A percentile compares a stretch with the other conserved stretches of the same genome.
Conservation (phyloP, 2,329 filamentous ascomycete species). For the Leptographium lundbergii region DNA sequence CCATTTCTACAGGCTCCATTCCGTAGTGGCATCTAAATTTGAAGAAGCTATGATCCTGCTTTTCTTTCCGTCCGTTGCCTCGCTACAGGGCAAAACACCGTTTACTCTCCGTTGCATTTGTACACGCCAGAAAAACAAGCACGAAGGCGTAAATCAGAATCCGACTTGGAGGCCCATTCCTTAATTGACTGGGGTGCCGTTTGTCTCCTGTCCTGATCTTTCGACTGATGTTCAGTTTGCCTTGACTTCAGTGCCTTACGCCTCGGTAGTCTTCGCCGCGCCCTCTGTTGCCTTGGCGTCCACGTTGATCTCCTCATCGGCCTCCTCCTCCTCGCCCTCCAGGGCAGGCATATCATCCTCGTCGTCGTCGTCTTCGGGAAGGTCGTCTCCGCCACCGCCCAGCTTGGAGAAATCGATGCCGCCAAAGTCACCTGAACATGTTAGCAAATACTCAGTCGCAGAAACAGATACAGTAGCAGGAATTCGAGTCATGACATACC, state of each 20-base stretch:
- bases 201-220: background rate
- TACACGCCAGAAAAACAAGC: background rate
- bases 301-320: slow-evolving; percentile 22
- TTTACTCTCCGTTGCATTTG: background rate
- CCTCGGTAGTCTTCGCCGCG: background rate
- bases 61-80: background rate
- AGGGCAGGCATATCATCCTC: slow-evolving; percentile 81
- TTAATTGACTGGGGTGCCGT: background rate
- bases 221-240: background rate
- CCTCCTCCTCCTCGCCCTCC: slow-evolving; percentile 37
- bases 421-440: slow-evolving; percentile 50
- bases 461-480: background rate
- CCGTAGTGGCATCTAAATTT: background rate
- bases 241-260: background rate
- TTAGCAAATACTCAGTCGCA: background rate
- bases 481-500: background rate
- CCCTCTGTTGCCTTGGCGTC: slow-evolving; percentile 16
- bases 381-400: slow-evolving; percentile 38
- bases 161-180: background rate
- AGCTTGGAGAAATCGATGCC: slow-evolving; percentile 94
- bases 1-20: background rate
- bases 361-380: slow-evolving; percentile 35
- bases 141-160: background rate
- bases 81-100: background rate
- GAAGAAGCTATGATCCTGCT: background rate